phyloP scores from a whole-genome alignment of 495 filamentous ascomycete genomes.

The Lophiotrema nucula region DNA sequence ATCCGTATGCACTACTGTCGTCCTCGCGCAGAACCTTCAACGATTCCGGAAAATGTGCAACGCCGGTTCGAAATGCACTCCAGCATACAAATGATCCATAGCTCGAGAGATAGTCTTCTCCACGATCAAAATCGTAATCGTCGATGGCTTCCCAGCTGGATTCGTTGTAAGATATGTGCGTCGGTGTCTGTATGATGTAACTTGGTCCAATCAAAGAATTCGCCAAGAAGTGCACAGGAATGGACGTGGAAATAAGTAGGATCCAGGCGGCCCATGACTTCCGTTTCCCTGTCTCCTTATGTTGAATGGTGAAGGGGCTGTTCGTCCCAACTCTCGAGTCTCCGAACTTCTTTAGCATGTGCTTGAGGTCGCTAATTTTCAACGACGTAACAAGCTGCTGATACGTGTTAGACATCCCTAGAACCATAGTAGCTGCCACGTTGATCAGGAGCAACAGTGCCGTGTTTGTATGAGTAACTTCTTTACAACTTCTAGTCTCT shows the following conservation, averaged over 20 bases:
- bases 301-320: constrained; percentile 27
- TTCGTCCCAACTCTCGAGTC: constrained; percentile 30
- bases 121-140: background rate
- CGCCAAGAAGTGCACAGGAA: constrained; percentile 21
- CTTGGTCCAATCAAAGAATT: constrained; percentile 28
- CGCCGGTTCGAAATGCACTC: constrained; percentile 26
- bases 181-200: constrained; percentile 15
- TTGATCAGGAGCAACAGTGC: constrained; percentile 22
- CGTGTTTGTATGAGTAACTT: constrained; percentile 20
- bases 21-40: background rate
- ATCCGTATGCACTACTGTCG: background rate
- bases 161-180: constrained; percentile 10
- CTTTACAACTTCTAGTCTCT: constrained; percentile 11
- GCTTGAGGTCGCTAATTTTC: constrained; percentile 22
- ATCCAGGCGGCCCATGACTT: constrained; percentile 25
- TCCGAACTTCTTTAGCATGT: constrained; percentile 24
- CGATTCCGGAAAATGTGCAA: constrained; percentile 12
- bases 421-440: constrained; percentile 26
- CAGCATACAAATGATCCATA: constrained; percentile 21
- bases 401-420: constrained; percentile 32
- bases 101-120: background rate
- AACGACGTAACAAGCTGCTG: constrained; percentile 31
- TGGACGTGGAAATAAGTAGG: constrained; percentile 19
- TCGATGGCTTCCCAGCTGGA: background rate
- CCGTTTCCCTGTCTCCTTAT: constrained; percentile 22